Evolutionary conservation across 169 alveolate species (phyloP).

Genomic region (Plasmodium gonderi): DNA sequence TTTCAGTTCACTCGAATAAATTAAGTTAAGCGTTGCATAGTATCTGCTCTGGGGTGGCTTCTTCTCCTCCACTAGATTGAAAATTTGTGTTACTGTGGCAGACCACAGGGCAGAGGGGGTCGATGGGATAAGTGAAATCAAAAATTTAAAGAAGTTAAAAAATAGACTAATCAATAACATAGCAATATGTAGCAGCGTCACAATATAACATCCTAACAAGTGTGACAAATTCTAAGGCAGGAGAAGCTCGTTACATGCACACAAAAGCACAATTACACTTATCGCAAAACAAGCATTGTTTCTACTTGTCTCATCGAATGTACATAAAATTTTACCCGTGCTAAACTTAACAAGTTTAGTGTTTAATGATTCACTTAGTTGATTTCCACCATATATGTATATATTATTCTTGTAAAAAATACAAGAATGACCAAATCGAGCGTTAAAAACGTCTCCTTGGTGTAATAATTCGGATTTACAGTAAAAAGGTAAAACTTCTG

Average conservation of each 20-base stretch:
- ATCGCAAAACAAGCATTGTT: not conserved
- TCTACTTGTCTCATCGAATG: not conserved
- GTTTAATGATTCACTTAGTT: not conserved
- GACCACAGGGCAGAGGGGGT: not conserved
- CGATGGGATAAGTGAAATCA: not conserved
- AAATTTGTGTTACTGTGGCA: conserved; percentile 11
- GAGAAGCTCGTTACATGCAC: not conserved
- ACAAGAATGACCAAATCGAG: conserved; percentile 65
- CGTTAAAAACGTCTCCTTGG: conserved; percentile 23
- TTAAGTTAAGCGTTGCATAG: conserved; percentile 48
- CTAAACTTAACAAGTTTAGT: conserved; percentile 10
- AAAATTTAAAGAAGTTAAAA: not conserved
- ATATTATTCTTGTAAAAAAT: conserved; percentile 28
- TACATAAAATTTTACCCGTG: not conserved
- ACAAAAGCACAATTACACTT: not conserved
- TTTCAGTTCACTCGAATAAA: conserved; percentile 22
- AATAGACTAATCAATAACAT: not conserved
- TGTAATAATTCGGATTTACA: conserved; percentile 73
- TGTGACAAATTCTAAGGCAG: not conserved
- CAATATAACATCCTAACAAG: too few species aligned
- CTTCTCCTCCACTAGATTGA: conserved; percentile 14
- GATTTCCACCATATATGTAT: conserved; percentile 71
- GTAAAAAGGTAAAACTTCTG: conserved; percentile 68
- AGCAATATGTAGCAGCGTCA: too few species aligned
- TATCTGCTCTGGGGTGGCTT: conserved; percentile 13